These are phyloP conservation scores for Populus ilicifolia DNA, from an alignment of 345 rosid genomes.

Conservation along the genomic window DNA sequence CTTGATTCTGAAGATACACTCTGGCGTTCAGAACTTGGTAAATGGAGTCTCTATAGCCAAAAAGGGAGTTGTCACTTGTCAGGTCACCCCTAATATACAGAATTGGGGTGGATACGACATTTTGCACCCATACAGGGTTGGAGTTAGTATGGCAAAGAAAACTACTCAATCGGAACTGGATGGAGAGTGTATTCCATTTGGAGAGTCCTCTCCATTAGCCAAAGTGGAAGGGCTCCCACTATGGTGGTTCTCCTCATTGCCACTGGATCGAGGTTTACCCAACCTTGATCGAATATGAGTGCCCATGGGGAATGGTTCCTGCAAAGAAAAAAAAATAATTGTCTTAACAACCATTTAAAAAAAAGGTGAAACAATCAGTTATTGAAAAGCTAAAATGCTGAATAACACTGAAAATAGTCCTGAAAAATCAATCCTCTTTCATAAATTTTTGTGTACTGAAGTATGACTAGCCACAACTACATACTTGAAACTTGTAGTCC, in stretches of 20 bases:
- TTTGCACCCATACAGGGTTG: slow-evolving; percentile 21
- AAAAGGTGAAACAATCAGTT: background rate
- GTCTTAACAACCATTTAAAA: background rate
- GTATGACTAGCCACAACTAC: background rate
- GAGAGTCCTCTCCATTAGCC: slow-evolving; percentile 56
- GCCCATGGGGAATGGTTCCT: slow-evolving; percentile 93
- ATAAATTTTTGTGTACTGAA: background rate
- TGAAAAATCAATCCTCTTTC: background rate
- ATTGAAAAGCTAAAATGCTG: background rate
- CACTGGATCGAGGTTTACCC: slow-evolving; percentile 54
- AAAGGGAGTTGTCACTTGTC: slow-evolving; percentile 27
- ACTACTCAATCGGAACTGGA: slow-evolving; percentile 34
- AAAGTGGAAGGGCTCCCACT: slow-evolving; percentile 40
- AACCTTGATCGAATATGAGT: slow-evolving; percentile 60
- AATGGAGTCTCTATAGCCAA: slow-evolving; percentile 33
- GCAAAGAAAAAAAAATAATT: background rate
- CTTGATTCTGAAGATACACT: slow-evolving; percentile 26
- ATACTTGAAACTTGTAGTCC: background rate
- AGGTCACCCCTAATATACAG: slow-evolving; percentile 40
- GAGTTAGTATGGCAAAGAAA: slow-evolving; percentile 34
- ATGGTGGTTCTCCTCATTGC: slow-evolving; percentile 46
- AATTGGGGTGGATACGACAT: slow-evolving; percentile 31
- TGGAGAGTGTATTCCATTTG: slow-evolving; percentile 47
- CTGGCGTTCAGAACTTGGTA: slow-evolving; percentile 26
- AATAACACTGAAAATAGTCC: background rate